Percentiles rank a stretch among this genome's conserved stretches.
phyloP scores from a whole-genome alignment of 805 yeast genomes.

The Candida adriatica region DNA sequence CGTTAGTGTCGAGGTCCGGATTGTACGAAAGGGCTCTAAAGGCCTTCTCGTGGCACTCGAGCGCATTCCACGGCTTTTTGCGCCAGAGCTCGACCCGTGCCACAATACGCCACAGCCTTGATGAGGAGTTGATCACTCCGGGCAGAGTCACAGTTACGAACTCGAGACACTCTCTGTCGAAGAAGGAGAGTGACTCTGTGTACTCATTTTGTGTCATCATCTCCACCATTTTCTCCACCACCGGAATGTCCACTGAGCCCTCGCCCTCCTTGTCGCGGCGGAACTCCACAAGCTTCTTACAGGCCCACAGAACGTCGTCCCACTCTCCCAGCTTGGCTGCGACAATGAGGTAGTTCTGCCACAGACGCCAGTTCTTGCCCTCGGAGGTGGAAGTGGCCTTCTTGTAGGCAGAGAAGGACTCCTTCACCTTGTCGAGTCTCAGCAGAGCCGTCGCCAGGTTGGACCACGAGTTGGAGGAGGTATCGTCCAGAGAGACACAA shows the following conservation, averaged over 20 bases:
- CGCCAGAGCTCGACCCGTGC: slow-evolving; percentile 86
- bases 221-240: slow-evolving; percentile 68
- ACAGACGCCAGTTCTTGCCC: slow-evolving; percentile 76
- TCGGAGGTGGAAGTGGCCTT: slow-evolving; percentile 71
- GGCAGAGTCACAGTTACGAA: slow-evolving; percentile 69
- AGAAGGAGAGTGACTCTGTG: slow-evolving; percentile 38
- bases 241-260: slow-evolving; percentile 62
- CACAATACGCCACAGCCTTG: slow-evolving; percentile 74
- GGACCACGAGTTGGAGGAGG: slow-evolving; percentile 82
- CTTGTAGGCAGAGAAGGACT: slow-evolving; percentile 80
- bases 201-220: slow-evolving; percentile 48
- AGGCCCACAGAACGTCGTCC: slow-evolving; percentile 79
- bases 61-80: slow-evolving; percentile 76
- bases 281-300: slow-evolving; percentile 52
- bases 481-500: slow-evolving; percentile 79
- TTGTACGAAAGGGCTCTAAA: slow-evolving; percentile 62
- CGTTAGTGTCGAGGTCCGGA: slow-evolving; percentile 58
- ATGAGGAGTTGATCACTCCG: slow-evolving; percentile 49
- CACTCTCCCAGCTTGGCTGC: slow-evolving; percentile 81
- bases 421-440: slow-evolving; percentile 54
- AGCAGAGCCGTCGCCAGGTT: slow-evolving; percentile 80
- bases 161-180: slow-evolving; percentile 63
- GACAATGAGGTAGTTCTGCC: slow-evolving; percentile 80
- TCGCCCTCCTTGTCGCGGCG: slow-evolving; percentile 55
- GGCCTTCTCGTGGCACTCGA: slow-evolving; percentile 83